Conservation (phyloP, 2,329 filamentous ascomycete genomes). For the Sporothrix inflata region DNA sequence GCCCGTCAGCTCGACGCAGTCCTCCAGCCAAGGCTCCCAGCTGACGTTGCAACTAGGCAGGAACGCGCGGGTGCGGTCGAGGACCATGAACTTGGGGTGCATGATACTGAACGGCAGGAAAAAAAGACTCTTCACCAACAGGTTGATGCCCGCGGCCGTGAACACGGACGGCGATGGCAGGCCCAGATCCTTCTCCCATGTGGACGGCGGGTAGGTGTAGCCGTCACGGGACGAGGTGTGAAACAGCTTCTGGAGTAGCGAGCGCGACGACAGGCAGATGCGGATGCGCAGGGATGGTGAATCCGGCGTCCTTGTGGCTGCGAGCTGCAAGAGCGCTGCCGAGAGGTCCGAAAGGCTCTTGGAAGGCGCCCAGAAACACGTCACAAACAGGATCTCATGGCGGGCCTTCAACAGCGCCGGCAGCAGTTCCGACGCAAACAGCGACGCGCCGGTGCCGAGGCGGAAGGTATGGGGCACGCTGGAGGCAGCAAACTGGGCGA, state of each 20-base stretch:
- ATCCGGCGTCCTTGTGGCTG: slow-evolving; percentile 43
- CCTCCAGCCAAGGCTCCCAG: slow-evolving; percentile 88
- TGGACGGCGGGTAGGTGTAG: slow-evolving; percentile 59
- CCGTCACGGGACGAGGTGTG: slow-evolving; percentile 68
- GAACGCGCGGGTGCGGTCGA: slow-evolving; percentile 69
- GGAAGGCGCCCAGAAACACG: slow-evolving; percentile 54
- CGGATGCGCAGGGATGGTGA: slow-evolving; percentile 64
- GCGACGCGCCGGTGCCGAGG: slow-evolving; percentile 61
- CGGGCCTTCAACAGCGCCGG: slow-evolving; percentile 57
- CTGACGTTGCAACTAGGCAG: slow-evolving; percentile 83
- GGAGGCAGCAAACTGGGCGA: slow-evolving; percentile 48
- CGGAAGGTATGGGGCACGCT: slow-evolving; percentile 54
- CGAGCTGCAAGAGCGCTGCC: slow-evolving; percentile 62
- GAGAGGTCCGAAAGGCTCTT: slow-evolving; percentile 61
- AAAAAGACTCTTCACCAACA: slow-evolving; percentile 77
- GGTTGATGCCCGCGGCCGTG: slow-evolving; percentile 62
- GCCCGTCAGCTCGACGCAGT: slow-evolving; percentile 69
- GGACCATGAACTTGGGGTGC: slow-evolving; percentile 80
- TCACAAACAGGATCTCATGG: slow-evolving; percentile 34
- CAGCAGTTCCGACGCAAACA: slow-evolving; percentile 59
- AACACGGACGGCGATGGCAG: slow-evolving; percentile 60
- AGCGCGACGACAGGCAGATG: slow-evolving; percentile 76
- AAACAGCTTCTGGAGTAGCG: slow-evolving; percentile 72
- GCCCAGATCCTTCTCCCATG: slow-evolving; percentile 66
- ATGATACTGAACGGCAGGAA: slow-evolving; percentile 82